Percentiles rank a stretch among this genome's conserved stretches.
phyloP scores from a whole-genome alignment of 140 eudicot genomes.

The Ambrosia hybrid region DNA sequence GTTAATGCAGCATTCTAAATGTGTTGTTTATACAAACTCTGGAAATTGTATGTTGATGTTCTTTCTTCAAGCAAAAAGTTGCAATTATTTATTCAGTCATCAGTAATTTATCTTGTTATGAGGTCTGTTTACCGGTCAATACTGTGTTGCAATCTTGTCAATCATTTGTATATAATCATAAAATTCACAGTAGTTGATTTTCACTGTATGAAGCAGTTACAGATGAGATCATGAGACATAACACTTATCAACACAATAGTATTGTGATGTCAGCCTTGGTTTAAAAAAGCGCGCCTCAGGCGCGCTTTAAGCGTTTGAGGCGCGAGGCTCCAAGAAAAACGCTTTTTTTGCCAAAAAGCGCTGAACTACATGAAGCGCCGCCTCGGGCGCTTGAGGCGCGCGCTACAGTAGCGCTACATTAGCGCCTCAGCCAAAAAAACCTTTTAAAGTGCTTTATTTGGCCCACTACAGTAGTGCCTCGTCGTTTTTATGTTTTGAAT shows the following conservation, averaged over 20 bases:
- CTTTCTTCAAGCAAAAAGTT: neutral
- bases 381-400: no score
- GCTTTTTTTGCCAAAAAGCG: no score
- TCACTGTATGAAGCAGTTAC: neutral
- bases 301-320: no score
- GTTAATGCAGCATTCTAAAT: neutral
- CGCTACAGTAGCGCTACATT: no score
- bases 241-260: neutral
- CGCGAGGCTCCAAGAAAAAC: no score
- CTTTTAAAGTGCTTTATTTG: no score
- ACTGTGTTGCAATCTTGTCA: neutral
- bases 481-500: no score
- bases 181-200: neutral
- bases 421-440: no score
- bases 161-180: neutral
- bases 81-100: neutral
- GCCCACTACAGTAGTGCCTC: no score
- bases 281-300: no score
- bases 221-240: neutral
- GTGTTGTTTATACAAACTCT: neutral
- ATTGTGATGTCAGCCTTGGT: neutral
- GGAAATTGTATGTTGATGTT: conserved; percentile 1
- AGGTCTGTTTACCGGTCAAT: neutral
- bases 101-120: neutral
- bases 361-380: no score